These are phyloP conservation scores for Blastobotrys ciferrii DNA, from an alignment of 1,139 yeast genomes.

Conservation along the genomic window DNA sequence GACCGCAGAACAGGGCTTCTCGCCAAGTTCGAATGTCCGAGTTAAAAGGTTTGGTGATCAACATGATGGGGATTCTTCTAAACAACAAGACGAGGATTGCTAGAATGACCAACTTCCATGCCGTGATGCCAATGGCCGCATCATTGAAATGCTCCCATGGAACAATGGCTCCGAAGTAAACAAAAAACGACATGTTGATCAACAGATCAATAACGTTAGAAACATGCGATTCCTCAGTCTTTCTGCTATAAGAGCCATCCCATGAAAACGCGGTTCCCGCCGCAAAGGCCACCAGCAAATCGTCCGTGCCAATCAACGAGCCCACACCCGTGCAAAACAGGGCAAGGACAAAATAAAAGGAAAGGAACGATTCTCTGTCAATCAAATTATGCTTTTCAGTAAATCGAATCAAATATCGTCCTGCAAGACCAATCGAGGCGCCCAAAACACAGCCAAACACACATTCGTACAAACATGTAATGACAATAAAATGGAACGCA, in stretches of 20 bases:
- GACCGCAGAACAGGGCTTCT: conserved; percentile 94
- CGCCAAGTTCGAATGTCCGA: conserved; percentile 95
- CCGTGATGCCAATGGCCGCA: conserved; percentile 60
- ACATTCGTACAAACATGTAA: conserved; percentile 85
- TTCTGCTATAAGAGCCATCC: conserved; percentile 90
- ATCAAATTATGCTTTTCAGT: conserved; percentile 75
- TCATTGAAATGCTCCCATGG: conserved; percentile 89
- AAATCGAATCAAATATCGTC: conserved; percentile 70
- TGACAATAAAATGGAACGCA: conserved; percentile 78
- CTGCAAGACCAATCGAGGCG: conserved; percentile 66
- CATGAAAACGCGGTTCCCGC: conserved; percentile 97
- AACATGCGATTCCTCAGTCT: conserved; percentile 88
- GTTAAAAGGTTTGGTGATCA: conserved; percentile 73
- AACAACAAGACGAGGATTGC: conserved; percentile 82
- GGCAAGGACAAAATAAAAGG: conserved; percentile 83
- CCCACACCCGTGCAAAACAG: conserved; percentile 92
- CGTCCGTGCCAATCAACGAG: conserved; percentile 88
- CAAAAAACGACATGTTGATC: conserved; percentile 77
- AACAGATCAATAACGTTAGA: conserved; percentile 85
- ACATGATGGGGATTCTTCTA: conserved; percentile 84
- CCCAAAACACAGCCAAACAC: conserved; percentile 81
- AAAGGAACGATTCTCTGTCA: conserved; percentile 91
- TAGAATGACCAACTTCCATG: conserved; percentile 80
- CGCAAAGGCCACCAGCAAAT: conserved; percentile 85
- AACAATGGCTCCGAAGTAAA: conserved; percentile 88